These are phyloP conservation scores for Paecilomyces sp. DNA, from an alignment of 2,329 filamentous ascomycete genomes.

Conservation along the genomic window DNA sequence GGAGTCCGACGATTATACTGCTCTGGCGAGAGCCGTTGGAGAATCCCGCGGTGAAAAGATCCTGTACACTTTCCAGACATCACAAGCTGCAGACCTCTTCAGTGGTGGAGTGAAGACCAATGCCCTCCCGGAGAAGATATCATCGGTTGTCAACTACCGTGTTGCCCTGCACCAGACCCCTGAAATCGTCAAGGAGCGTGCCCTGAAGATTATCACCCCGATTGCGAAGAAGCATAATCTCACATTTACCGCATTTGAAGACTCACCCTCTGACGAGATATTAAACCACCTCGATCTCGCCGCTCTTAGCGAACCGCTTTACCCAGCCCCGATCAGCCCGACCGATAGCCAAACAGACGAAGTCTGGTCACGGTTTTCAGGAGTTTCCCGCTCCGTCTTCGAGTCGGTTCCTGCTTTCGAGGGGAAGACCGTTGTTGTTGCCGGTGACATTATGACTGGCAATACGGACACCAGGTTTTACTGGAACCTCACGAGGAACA, in stretches of 20 bases:
- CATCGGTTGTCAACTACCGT: constrained; percentile 49
- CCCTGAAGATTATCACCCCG: constrained; percentile 39
- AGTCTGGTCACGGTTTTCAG: constrained; percentile 30
- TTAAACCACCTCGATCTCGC: constrained; percentile 24
- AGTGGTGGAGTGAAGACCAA: constrained; percentile 52
- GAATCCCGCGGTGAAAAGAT: constrained; percentile 33
- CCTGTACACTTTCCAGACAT: constrained; percentile 51
- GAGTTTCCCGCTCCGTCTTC: constrained; percentile 34
- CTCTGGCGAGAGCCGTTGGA: constrained; percentile 31
- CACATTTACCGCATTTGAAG: constrained; percentile 41
- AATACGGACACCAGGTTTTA: constrained; percentile 50
- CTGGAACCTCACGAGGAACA: constrained; percentile 46
- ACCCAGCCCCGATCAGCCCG: constrained; percentile 27
- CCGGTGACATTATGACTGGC: constrained; percentile 44
- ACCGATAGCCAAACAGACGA: constrained; percentile 21
- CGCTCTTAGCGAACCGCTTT: constrained; percentile 19
- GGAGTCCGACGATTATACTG: constrained; percentile 39
- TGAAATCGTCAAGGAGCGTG: constrained; percentile 38
- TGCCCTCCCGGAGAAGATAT: constrained; percentile 50
- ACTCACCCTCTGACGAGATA: constrained; percentile 6
- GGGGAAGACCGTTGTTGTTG: constrained; percentile 33
- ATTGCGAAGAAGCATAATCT: constrained; percentile 45
- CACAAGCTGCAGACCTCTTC: constrained; percentile 50
- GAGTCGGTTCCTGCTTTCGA: constrained; percentile 23
- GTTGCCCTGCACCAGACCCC: constrained; percentile 50